phyloP scores from a whole-genome alignment of 2,329 filamentous ascomycete species.

The Venturia asperata region DNA sequence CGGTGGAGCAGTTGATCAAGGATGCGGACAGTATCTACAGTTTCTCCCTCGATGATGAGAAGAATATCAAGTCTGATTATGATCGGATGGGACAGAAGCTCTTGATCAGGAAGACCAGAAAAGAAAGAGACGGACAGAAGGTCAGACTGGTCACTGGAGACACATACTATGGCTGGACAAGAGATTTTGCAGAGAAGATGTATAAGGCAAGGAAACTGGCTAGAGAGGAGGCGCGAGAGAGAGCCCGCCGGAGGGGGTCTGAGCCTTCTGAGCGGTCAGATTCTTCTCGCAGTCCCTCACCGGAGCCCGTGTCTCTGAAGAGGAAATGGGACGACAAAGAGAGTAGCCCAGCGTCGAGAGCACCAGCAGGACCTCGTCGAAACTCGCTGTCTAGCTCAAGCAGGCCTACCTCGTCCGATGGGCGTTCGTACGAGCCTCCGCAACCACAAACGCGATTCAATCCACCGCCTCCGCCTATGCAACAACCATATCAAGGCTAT shows the following conservation, averaged over 20 bases:
- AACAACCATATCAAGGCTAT: not conserved
- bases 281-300: constrained; percentile 12
- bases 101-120: constrained; percentile 11
- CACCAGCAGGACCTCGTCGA: not conserved
- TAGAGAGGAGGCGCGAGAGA: not conserved
- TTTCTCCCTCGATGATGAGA: not conserved
- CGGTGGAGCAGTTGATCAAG: constrained; percentile 13
- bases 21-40: constrained; percentile 15
- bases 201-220: constrained; percentile 1
- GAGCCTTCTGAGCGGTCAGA: constrained; percentile 4
- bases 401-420: not conserved
- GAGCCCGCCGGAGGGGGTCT: not conserved
- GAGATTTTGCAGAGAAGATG: constrained; percentile 17
- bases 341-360: not conserved
- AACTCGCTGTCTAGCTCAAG: not conserved
- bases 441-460: not conserved
- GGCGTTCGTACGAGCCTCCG: constrained; percentile 1
- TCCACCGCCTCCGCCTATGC: constrained; percentile 11
- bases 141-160: constrained; percentile 7
- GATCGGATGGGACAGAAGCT: constrained; percentile 17
- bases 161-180: constrained; percentile 18
- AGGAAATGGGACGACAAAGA: not conserved
- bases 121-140: not conserved
- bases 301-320: not conserved
- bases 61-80: constrained; percentile 13